A percentile compares a stretch with the other conserved stretches of the same genome.
phyloP scores from a whole-genome alignment of 2,329 filamentous ascomycete species.

The Aspergillus sp. region DNA sequence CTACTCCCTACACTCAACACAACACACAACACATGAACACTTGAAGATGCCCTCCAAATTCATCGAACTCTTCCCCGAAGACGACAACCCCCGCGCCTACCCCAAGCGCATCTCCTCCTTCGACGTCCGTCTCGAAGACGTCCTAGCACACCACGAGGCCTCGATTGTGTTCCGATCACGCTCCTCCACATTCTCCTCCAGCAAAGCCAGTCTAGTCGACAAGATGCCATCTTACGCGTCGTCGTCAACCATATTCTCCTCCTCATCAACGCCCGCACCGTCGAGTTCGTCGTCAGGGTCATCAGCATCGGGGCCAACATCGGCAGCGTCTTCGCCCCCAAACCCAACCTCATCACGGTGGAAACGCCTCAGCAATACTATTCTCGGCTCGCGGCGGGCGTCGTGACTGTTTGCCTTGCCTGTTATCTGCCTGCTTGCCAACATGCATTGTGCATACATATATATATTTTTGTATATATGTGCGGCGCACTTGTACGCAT shows the following conservation, averaged over 20 bases:
- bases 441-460: too few species aligned
- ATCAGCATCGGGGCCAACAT: too few species aligned
- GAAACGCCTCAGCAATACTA: neutral
- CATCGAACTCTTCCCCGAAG: conserved; percentile 36
- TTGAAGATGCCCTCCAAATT: conserved; percentile 28
- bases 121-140: conserved; percentile 39
- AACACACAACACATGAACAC: neutral
- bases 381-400: neutral
- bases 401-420: neutral
- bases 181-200: conserved; percentile 26
- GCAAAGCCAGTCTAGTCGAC: conserved; percentile 16
- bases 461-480: neutral
- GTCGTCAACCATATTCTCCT: neutral
- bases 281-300: neutral
- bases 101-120: conserved; percentile 24
- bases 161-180: conserved; percentile 29
- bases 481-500: neutral
- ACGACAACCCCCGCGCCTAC: conserved; percentile 18
- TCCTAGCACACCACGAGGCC: conserved; percentile 36
- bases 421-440: too few species aligned
- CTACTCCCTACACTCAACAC: neutral
- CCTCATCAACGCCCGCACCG: conserved; percentile 1
- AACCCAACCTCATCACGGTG: neutral
- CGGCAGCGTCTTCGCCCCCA: neutral
- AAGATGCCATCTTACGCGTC: neutral